Percentiles rank a stretch among this genome's conserved stretches.
Evolutionary conservation across 2,329 filamentous ascomycete species (phyloP).

Genomic region (Scleromitrula shiraiana): DNA sequence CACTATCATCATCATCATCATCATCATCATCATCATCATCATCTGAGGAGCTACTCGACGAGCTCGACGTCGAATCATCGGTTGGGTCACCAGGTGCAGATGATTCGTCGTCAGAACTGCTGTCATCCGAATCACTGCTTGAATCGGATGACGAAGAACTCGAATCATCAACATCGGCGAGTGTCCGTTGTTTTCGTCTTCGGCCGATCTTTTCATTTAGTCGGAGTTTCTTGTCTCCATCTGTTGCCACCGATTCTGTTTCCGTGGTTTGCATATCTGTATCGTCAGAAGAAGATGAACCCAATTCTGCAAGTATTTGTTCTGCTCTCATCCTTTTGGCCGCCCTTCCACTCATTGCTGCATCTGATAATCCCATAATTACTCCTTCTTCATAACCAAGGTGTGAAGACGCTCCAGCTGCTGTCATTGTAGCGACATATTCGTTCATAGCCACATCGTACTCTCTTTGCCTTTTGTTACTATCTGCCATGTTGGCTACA

Average conservation of each 20-base stretch:
- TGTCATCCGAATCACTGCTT: constrained; percentile 14
- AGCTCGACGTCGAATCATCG: constrained; percentile 17
- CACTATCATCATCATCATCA: constrained; percentile 14
- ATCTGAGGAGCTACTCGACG: constrained; percentile 16
- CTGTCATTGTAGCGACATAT: constrained; percentile 26
- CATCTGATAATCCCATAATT: constrained; percentile 35
- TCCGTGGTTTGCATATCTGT: constrained; percentile 11
- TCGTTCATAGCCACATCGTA: constrained; percentile 43
- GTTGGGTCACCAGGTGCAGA: constrained; percentile 6
- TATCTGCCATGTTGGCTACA: constrained; percentile 38
- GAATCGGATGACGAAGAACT: constrained; percentile 17
- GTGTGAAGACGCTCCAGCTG: constrained; percentile 12
- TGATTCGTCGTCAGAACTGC: constrained; percentile 18
- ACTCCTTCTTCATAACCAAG: constrained; percentile 29
- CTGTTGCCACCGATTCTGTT: constrained; percentile 15
- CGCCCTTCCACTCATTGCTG: constrained; percentile 45
- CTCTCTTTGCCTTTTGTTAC: constrained; percentile 44
- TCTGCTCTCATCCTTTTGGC: constrained; percentile 58
- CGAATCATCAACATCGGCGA: constrained; percentile 18
- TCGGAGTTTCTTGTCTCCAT: constrained; percentile 35
- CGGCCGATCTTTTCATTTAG: constrained; percentile 41
- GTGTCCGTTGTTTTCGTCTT: constrained; percentile 38
- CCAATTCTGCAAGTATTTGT: constrained; percentile 46
- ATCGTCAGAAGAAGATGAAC: constrained; percentile 24
- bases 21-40: constrained; percentile 10